These are phyloP conservation scores for Cyclostephanos invisitatus DNA, from an alignment of 108 stramenopile genomes.

Conservation along the genomic window DNA sequence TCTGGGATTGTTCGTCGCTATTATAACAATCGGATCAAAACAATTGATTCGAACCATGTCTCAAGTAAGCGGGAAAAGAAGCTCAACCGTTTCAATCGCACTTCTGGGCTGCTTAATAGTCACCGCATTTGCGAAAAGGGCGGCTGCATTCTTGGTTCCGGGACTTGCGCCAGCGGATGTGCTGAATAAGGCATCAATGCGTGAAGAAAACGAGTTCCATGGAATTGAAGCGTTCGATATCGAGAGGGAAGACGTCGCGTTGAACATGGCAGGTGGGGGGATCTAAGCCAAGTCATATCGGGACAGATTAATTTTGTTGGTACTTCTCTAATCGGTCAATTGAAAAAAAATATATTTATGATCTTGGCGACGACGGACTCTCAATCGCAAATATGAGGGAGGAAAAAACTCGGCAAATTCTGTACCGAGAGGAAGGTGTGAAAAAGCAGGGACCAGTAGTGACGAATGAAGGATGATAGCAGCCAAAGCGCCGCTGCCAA, in stretches of 20 bases:
- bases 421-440: background rate
- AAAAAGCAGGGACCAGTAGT: background rate
- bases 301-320: too few species aligned
- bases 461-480: background rate
- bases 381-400: background rate
- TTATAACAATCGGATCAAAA: slow-evolving; percentile 7
- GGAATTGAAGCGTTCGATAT: background rate
- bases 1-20: slow-evolving; percentile 20
- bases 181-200: slow-evolving; percentile 39
- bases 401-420: background rate
- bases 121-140: slow-evolving; percentile 34
- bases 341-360: background rate
- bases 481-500: background rate
- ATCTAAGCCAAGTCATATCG: background rate
- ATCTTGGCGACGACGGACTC: background rate
- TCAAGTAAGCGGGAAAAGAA: slow-evolving; percentile 38
- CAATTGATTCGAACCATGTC: slow-evolving; percentile 31
- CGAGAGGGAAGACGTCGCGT: background rate
- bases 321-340: background rate
- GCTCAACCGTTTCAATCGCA: slow-evolving; percentile 33
- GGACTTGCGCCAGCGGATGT: slow-evolving; percentile 65
- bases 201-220: background rate
- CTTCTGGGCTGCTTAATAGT: slow-evolving; percentile 21
- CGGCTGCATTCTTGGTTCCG: slow-evolving; percentile 37
- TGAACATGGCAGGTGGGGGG: background rate